Evolutionary conservation across 257 asterid species (phyloP), one percentile per base, ranked within the genome.

Genomic region (Gentiana straminea): DNA sequence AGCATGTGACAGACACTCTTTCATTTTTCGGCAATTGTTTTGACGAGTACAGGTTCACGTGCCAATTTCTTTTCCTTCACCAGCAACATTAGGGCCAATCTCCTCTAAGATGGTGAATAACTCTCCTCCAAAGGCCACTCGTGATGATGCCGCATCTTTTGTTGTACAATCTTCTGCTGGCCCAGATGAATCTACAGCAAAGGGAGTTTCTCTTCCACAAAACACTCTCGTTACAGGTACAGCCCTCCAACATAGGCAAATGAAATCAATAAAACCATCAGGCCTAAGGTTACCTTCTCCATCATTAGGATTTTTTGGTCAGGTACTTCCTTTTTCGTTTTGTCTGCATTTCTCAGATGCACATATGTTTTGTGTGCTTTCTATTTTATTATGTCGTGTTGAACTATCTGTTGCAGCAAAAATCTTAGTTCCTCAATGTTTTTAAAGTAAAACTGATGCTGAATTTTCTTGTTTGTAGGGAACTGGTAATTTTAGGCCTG

Each of bases 201-300:
- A 35, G 62, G 61, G 69, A 35, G 55, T 71, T 55, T 39, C 78
- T 51, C 70, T 60, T 67, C 63, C 75, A 38, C 73, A 50, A 37
- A 77, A 64, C 46, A 76, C 77, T 67, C 69, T 39, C 51, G 65
- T 37, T 51, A 55, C 67, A 52, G 80, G 76, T 35, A 71, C 56
- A 51, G 63, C 33, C 58, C 41, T 58, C 79, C 83, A 71, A 54
- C 71, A 73, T 55, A 54, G 41, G 44, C 81, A 61, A 57, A 54
- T 64, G 55, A 81, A 67, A 62, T 62, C 73, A 5, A 59, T 53
- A 54, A 87, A 79, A 68, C 94, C 95, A 60, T 83, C 98, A 4
- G 86, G 97, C 51, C 68, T 92, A 76, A 77, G 98, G 74, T 83
- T 74, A 95, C 97, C 98, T 5, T 92, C 98, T 38, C 98, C 98